Percentiles rank a stretch among this genome's conserved stretches.
These are phyloP conservation scores for Candida golubevii DNA, from an alignment of 805 yeast species.

Conservation along the genomic window DNA sequence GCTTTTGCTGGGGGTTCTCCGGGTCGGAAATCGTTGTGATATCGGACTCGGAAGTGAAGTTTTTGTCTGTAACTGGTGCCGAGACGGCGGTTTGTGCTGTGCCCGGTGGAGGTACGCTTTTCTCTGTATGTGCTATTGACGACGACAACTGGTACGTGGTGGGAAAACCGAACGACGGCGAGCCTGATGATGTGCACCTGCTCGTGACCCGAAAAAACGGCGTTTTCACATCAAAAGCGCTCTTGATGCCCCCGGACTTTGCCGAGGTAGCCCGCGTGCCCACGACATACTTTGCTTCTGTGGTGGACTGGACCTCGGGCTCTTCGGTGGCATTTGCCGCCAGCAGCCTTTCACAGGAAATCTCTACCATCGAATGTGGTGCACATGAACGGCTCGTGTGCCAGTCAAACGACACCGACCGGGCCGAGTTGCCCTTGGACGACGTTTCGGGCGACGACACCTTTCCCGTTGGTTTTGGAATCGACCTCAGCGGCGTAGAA, in stretches of 20 bases:
- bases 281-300: slow-evolving; percentile 38
- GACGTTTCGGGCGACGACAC: slow-evolving; percentile 64
- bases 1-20: slow-evolving; percentile 8
- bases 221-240: slow-evolving; percentile 21
- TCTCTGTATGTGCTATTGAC: slow-evolving; percentile 18
- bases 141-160: slow-evolving; percentile 17
- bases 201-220: slow-evolving; percentile 4
- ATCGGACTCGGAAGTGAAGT: background rate
- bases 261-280: slow-evolving; percentile 47
- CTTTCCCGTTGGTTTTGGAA: slow-evolving; percentile 63
- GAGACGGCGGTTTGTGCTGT: slow-evolving; percentile 4
- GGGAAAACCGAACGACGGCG: slow-evolving; percentile 10
- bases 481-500: slow-evolving; percentile 51
- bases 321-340: slow-evolving; percentile 41
- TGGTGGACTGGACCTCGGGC: slow-evolving; percentile 39
- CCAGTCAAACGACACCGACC: slow-evolving; percentile 62
- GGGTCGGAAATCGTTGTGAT: slow-evolving; percentile 8
- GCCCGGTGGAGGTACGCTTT: slow-evolving; percentile 15
- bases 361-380: slow-evolving; percentile 35
- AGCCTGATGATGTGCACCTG: slow-evolving; percentile 10
- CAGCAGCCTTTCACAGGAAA: slow-evolving; percentile 62
- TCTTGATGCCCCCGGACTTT: slow-evolving; percentile 49
- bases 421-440: slow-evolving; percentile 71
- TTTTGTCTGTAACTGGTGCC: background rate
- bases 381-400: slow-evolving; percentile 23